Conservation (phyloP, 2,329 filamentous ascomycete genomes). For the Neonectria hederae region DNA sequence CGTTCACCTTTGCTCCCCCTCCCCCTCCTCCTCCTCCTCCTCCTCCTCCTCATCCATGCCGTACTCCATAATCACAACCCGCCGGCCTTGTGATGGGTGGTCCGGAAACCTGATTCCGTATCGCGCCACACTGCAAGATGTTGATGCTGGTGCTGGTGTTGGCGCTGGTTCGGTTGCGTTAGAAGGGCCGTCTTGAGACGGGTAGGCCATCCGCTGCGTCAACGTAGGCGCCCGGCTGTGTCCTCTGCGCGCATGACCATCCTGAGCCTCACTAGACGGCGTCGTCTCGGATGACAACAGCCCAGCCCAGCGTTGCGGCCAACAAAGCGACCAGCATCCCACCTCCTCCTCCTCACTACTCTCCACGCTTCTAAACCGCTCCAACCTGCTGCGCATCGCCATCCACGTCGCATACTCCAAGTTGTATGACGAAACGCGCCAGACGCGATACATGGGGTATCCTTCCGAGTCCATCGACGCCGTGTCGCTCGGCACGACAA, state of each 20-base stretch:
- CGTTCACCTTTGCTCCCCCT: neutral
- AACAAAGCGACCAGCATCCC: neutral
- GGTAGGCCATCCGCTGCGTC: neutral
- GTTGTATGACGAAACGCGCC: neutral
- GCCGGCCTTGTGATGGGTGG: neutral
- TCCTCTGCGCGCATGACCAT: no score
- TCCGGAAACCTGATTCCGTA: constrained; percentile 7
- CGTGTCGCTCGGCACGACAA: neutral
- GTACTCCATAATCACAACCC: neutral
- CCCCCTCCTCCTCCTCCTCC: neutral
- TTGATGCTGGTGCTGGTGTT: neutral
- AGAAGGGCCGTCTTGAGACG: neutral
- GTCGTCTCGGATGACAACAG: neutral
- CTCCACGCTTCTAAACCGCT: neutral
- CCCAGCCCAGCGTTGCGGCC: neutral
- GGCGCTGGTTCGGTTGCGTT: neutral
- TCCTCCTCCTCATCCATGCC: neutral
- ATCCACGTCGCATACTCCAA: neutral
- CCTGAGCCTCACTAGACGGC: neutral
- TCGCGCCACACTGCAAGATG: neutral
- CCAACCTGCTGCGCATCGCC: neutral
- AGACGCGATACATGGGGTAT: neutral
- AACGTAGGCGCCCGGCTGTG: neutral
- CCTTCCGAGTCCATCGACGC: neutral
- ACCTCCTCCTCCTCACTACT: neutral